Evolutionary conservation across 441 rosid species (phyloP).

Genomic region (Pelargonium cotyledonis): DNA sequence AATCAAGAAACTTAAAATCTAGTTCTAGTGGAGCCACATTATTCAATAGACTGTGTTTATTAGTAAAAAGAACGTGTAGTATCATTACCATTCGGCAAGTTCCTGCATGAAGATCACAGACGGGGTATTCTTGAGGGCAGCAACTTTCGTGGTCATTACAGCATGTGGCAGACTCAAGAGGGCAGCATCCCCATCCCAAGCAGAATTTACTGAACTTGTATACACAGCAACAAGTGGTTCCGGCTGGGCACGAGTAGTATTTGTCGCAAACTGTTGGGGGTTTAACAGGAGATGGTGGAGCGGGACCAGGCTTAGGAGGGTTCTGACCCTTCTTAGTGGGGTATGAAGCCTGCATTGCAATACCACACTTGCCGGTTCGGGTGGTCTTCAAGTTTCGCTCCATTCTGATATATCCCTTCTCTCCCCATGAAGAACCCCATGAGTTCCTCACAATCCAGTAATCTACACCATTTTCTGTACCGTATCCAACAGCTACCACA

Average conservation of each 20-base stretch:
- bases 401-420: conserved; percentile 52
- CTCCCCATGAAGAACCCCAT: conserved; percentile 62
- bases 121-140: conserved; percentile 33
- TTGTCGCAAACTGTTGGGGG: conserved; percentile 40
- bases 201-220: conserved; percentile 35
- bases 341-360: conserved; percentile 58
- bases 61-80: background rate
- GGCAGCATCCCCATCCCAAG: conserved; percentile 67
- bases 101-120: conserved; percentile 28
- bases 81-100: conserved; percentile 35
- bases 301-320: conserved; percentile 50
- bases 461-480: conserved; percentile 44
- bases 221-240: conserved; percentile 54
- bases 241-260: conserved; percentile 40
- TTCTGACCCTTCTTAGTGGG: conserved; percentile 47
- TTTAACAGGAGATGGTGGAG: conserved; percentile 53
- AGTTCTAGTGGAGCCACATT: too few species aligned
- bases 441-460: conserved; percentile 69
- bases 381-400: conserved; percentile 35
- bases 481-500: conserved; percentile 52
- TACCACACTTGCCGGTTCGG: conserved; percentile 55
- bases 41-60: too few species aligned
- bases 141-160: conserved; percentile 49
- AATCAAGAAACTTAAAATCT: too few species aligned
- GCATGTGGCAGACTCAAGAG: conserved; percentile 54